Evolutionary conservation across 202 grass and related monocot species (phyloP).

Genomic region (Musa balbisiana): DNA sequence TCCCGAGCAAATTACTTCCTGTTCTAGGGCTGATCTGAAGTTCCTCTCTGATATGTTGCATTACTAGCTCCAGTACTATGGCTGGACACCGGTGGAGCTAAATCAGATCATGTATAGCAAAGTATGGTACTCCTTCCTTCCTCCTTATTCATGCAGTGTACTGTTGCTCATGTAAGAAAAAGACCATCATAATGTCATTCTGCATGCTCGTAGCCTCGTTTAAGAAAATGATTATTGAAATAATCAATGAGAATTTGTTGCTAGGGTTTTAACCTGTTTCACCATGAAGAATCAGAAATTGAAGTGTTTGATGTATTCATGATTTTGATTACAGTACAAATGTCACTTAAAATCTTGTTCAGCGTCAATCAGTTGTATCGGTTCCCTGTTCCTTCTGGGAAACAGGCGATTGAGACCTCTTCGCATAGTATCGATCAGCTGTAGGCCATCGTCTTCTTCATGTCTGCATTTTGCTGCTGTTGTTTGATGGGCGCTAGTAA

Average conservation of each 20-base stretch:
- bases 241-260: constrained; percentile 1
- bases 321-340: too few relatives aligned
- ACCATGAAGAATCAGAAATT: background rate
- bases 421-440: too few relatives aligned
- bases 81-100: background rate
- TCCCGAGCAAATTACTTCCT: background rate
- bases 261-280: background rate
- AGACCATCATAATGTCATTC: background rate
- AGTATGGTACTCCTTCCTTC: background rate
- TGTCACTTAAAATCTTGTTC: too few relatives aligned
- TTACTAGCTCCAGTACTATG: background rate
- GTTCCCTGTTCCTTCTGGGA: too few relatives aligned
- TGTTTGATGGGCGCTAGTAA: too few relatives aligned
- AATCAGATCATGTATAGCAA: constrained; percentile 7
- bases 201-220: background rate
- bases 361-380: too few relatives aligned
- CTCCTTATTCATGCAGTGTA: background rate
- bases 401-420: too few relatives aligned
- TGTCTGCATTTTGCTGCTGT: too few relatives aligned
- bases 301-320: background rate
- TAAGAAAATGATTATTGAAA: background rate
- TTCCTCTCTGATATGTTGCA: too few relatives aligned
- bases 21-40: background rate
- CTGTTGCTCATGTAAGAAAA: background rate
- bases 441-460: too few relatives aligned